A percentile compares a stretch with the other conserved stretches of the same genome.
phyloP scores from a whole-genome alignment of 768 basidiomycete genomes.

The Suillus occidentalis region DNA sequence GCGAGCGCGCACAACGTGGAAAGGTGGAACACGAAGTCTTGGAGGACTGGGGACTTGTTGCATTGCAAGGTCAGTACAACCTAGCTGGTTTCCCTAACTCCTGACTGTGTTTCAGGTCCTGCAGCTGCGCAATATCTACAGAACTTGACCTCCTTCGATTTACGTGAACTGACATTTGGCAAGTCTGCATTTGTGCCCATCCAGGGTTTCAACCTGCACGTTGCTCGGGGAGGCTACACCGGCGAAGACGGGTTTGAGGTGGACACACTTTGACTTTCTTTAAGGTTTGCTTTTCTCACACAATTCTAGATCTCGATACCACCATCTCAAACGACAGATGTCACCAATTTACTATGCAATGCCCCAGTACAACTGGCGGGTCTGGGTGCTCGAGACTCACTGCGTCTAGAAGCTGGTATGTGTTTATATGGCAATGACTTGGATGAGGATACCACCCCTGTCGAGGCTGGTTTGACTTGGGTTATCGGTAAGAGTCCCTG shows the following conservation, averaged over 20 bases:
- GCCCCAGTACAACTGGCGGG: conserved; percentile 80
- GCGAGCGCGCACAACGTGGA: conserved; percentile 46
- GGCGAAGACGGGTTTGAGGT: conserved; percentile 99
- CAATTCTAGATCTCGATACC: conserved; percentile 79
- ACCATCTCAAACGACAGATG: conserved; percentile 67
- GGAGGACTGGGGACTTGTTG: conserved; percentile 84
- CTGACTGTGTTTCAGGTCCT: conserved; percentile 54
- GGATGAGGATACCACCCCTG: conserved; percentile 80
- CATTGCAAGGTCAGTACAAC: conserved; percentile 70
- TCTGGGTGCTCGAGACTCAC: conserved; percentile 87
- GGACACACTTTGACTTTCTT: conserved; percentile 15
- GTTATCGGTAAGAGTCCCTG: conserved; percentile 68
- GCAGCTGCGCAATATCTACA: conserved; percentile 81
- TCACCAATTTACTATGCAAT: conserved; percentile 62
- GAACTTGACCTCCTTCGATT: conserved; percentile 69
- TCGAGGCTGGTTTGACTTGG: conserved; percentile 93
- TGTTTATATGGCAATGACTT: conserved; percentile 95
- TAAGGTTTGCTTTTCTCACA: conserved; percentile 4
- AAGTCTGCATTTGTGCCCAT: conserved; percentile 79
- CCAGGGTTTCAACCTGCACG: conserved; percentile 62
- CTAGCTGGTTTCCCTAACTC: background rate
- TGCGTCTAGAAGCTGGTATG: conserved; percentile 96
- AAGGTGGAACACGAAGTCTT: conserved; percentile 80
- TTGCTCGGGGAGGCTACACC: conserved; percentile 95
- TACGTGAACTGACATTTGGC: conserved; percentile 78